phyloP scores from a whole-genome alignment of 495 filamentous ascomycete species.

The Neurospora sp. region DNA sequence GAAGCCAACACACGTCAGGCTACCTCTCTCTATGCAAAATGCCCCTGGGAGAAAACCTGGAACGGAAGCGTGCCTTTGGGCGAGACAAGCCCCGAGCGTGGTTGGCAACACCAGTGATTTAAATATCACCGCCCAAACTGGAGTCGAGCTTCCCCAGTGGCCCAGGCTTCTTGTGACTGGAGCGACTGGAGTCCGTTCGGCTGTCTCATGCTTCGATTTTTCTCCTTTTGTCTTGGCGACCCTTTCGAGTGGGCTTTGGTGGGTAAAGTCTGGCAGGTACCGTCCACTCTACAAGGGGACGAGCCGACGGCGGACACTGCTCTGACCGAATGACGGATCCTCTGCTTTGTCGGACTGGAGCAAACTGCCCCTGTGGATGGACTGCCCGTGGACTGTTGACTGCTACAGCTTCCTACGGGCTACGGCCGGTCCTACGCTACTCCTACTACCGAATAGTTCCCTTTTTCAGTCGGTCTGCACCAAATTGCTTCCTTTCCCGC shows the following conservation, averaged over 20 bases:
- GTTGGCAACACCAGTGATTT: background rate
- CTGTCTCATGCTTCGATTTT: constrained; percentile 9
- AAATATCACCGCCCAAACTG: background rate
- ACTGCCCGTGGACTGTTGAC: background rate
- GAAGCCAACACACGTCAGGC: background rate
- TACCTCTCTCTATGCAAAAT: background rate
- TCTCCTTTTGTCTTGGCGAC: constrained; percentile 15
- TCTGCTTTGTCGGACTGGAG: background rate
- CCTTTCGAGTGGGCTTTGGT: constrained; percentile 3
- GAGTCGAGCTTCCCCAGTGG: background rate
- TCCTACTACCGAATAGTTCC: background rate
- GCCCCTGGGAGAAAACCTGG: background rate
- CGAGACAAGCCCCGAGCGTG: background rate
- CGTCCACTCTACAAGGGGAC: background rate
- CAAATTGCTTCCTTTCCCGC: background rate
- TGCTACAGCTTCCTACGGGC: background rate
- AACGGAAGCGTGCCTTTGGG: background rate
- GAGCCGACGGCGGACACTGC: background rate
- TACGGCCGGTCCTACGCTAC: background rate
- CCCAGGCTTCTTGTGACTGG: background rate
- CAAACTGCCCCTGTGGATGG: background rate
- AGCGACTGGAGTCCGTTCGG: background rate
- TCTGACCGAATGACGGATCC: background rate
- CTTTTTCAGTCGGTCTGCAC: background rate
- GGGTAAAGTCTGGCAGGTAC: background rate